Percentiles rank a stretch among this genome's conserved stretches.
phyloP scores from a whole-genome alignment of 441 rosid species.

The Corymbia calophylla region DNA sequence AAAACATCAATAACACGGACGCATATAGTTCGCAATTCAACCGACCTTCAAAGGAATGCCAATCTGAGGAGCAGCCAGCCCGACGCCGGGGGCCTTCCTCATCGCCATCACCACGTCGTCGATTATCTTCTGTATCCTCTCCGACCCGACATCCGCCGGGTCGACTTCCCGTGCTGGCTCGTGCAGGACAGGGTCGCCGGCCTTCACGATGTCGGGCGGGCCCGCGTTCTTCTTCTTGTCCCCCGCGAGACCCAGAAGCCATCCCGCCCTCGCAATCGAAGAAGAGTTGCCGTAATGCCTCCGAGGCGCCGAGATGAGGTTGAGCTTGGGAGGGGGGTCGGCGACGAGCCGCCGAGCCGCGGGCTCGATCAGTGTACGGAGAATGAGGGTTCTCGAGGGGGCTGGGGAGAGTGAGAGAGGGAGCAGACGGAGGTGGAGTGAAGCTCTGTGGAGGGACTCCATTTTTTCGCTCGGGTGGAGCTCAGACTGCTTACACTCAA shows the following conservation, averaged over 20 bases:
- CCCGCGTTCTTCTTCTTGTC: constrained; percentile 34
- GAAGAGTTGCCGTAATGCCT: constrained; percentile 26
- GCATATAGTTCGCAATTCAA: background rate
- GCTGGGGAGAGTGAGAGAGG: constrained; percentile 29
- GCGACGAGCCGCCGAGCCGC: background rate
- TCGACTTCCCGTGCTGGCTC: constrained; percentile 75
- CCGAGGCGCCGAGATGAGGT: constrained; percentile 2
- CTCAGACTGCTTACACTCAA: background rate
- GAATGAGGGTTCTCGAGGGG: constrained; percentile 2
- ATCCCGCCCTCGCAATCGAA: constrained; percentile 60
- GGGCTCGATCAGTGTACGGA: background rate
- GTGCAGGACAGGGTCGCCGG: constrained; percentile 90
- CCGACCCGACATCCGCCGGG: constrained; percentile 67
- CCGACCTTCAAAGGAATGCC: constrained; percentile 72
- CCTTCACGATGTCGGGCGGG: constrained; percentile 62
- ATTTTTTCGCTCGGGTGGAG: constrained; percentile 15
- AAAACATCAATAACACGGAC: no score
- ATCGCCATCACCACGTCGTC: constrained; percentile 69
- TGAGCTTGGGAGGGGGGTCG: background rate
- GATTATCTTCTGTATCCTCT: constrained; percentile 73
- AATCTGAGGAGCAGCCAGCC: constrained; percentile 95
- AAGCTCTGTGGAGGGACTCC: constrained; percentile 48
- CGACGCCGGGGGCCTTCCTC: constrained; percentile 91
- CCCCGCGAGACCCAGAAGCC: constrained; percentile 74
- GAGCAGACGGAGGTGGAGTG: constrained; percentile 34